Evolutionary conservation across 441 rosid genomes (phyloP).

Genomic region (Kokia cookei): DNA sequence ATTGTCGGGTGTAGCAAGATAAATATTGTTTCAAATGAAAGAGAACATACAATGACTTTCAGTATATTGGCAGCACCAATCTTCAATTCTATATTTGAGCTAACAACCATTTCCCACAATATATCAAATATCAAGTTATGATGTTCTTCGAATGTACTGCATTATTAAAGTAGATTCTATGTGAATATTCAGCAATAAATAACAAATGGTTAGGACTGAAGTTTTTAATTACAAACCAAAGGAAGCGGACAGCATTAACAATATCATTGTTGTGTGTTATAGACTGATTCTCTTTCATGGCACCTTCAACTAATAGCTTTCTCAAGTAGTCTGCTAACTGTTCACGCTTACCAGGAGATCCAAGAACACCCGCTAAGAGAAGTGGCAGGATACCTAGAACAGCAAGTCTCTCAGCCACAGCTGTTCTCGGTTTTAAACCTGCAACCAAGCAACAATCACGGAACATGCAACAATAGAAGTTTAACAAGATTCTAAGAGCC

Average conservation of each 20-base stretch:
- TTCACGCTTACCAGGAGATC: constrained; percentile 69
- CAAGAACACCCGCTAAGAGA: constrained; percentile 89
- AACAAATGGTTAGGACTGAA: not conserved
- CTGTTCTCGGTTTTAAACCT: constrained; percentile 84
- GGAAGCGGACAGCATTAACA: constrained; percentile 84
- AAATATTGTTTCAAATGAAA: constrained; percentile 6
- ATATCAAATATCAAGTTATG: constrained; percentile 76
- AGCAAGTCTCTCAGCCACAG: constrained; percentile 68
- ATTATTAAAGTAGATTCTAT: constrained; percentile 18
- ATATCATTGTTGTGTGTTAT: constrained; percentile 46
- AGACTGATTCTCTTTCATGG: constrained; percentile 50
- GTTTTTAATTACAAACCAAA: constrained; percentile 54
- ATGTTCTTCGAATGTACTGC: constrained; percentile 85
- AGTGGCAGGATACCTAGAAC: constrained; percentile 78
- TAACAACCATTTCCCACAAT: constrained; percentile 96
- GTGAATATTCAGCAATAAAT: constrained; percentile 14
- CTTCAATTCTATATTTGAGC: constrained; percentile 74
- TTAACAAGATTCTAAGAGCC: constrained; percentile 3
- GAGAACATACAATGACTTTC: constrained; percentile 66
- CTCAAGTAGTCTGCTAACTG: constrained; percentile 66
- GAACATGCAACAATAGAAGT: constrained; percentile 4
- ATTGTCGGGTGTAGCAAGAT: not conserved
- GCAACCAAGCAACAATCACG: constrained; percentile 24
- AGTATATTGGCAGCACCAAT: constrained; percentile 66
- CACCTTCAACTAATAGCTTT: constrained; percentile 60